A percentile compares a stretch with the other conserved stretches of the same genome.
Evolutionary conservation across 2,329 filamentous ascomycete genomes (phyloP).

Genomic region (Cadophora gregata): DNA sequence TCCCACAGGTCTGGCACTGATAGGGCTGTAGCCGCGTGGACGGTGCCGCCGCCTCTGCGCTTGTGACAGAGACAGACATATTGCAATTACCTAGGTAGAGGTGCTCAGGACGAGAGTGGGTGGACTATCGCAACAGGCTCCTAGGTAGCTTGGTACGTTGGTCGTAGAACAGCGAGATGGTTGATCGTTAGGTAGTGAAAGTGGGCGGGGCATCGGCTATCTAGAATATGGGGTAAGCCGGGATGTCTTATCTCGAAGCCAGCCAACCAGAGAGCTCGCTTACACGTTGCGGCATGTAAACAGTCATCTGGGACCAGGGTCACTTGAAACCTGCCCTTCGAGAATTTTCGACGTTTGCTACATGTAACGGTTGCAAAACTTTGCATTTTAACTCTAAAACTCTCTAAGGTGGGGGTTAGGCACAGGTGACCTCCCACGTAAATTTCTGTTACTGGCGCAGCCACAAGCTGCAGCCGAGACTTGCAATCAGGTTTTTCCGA

Average conservation of each 20-base stretch:
- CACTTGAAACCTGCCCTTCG: not conserved
- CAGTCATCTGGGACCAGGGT: not conserved
- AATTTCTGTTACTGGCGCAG: not conserved
- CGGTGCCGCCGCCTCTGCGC: conserved; percentile 9
- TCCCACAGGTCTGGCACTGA: conserved; percentile 48
- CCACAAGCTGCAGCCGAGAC: not conserved
- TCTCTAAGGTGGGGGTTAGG: not conserved
- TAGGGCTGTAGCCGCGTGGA: conserved; percentile 45
- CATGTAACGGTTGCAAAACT: not conserved
- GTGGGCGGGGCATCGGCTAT: not conserved
- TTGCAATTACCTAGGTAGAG: not conserved
- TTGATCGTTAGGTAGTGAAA: not conserved
- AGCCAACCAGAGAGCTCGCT: not conserved
- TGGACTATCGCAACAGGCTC: not conserved
- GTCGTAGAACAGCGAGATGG: not conserved
- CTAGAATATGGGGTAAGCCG: not conserved
- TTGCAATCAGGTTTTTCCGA: not conserved
- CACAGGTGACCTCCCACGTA: not conserved
- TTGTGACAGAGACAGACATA: conserved; percentile 21
- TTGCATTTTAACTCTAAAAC: not conserved
- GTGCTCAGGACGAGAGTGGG: conserved; percentile 1
- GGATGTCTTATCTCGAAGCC: not conserved
- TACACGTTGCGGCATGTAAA: not conserved
- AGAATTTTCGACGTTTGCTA: not conserved
- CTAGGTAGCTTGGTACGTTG: not conserved